Base-by-base conservation (phyloP, 805 yeast genomes). In the Candida piceae region DNA sequence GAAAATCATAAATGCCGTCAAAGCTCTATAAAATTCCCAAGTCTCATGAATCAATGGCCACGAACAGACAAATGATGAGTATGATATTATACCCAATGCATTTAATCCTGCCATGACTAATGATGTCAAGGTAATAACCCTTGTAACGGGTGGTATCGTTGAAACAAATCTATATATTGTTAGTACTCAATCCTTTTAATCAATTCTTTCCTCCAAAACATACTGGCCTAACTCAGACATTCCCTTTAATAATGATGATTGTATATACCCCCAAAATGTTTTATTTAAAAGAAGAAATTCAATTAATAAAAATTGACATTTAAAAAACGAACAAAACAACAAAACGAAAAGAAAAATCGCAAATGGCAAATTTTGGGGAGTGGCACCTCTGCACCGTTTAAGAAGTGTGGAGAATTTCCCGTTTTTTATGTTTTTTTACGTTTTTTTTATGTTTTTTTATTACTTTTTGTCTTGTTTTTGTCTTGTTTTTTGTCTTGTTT, bases 141-240 rank as follows among this genome's bases (percentile, higher is more conserved):
- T 62, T 4, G 85, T 78, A 18, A 78, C 76, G 4, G 83, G 80
- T 1, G 85, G 85, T 6, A 80, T 74, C 0, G 66, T 52, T 3
- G 57, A 50, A 8, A 68, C 62, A 44, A 68, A 67, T 39, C 68
- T 63, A 20, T 31, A 25, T 11, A 19, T 20, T 16, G 17, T 26
- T 13, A 19, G 35, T 18, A 16, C 10, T 17, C 22, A 16, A 21
- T 30, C n/a, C n/a, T n/a, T n/a, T n/a, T n/a, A n/a, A n/a, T n/a
- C n/a, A n/a, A n/a, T n/a, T n/a, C n/a, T n/a, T n/a, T n/a, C n/a
- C n/a, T n/a, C n/a, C n/a, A n/a, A n/a, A 29, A 52, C 58, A 33
- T 46, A 55, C 58, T 51, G 60, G 9, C 53, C 56, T 26, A 59
- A 38, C 39, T 59, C 64, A 8, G 64, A 57, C 64, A 59, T 58